Base-by-base conservation (phyloP, 768 basidiomycete genomes). In the Paxillus ammoniavirescens region DNA sequence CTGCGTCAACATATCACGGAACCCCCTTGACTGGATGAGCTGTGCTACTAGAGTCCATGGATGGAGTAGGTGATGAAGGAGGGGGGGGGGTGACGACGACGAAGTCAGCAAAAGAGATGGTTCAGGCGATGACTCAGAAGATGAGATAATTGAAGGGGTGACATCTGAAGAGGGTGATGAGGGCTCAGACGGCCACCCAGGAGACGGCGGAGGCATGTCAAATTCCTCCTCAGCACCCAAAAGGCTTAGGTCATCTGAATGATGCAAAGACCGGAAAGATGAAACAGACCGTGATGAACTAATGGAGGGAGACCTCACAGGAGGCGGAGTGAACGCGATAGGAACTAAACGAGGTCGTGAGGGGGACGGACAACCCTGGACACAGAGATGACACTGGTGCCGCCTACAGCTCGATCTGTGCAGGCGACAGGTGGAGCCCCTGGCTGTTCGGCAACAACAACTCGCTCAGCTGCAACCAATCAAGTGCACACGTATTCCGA, bases 221-320 rank as follows among this genome's bases (percentile, higher is more conserved):
- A 56, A 43, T 15, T 57, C 51, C 18, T 55, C 59, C 55, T 68
- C 74, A n/a, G 62, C 62, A 54, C 65, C 75, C 73, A 78, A 63
- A 66, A 75, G 55, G 72, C 72, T 70, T 35, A 75, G 71, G 58
- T 89, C 89, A 50, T 93, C 90, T 0, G 91, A 92, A 57, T 91
- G 86, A 56, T 88, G 86, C 15, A 82, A 82, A 4, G 79, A 80
- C 46, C 82, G 58, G 62, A 76, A 82, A 0, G 80, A 82, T 52
- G 64, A 57, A 6, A 57, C 61, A 10, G 73, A 74, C 14, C 54
- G 64, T 40, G 66, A 44, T 5, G 75, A 75, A 35, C 68, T 71
- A 4, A 75, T 71, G 3, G 82, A 77, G 4, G 72, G 66, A 12
- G 75, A 67, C 14, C 74, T 67, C 12, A 57, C 36, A 13, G 75